Evolutionary conservation across 2,329 filamentous ascomycete species (phyloP), one percentile per base, ranked within the genome.

Genomic region (Drechslera avenae): DNA sequence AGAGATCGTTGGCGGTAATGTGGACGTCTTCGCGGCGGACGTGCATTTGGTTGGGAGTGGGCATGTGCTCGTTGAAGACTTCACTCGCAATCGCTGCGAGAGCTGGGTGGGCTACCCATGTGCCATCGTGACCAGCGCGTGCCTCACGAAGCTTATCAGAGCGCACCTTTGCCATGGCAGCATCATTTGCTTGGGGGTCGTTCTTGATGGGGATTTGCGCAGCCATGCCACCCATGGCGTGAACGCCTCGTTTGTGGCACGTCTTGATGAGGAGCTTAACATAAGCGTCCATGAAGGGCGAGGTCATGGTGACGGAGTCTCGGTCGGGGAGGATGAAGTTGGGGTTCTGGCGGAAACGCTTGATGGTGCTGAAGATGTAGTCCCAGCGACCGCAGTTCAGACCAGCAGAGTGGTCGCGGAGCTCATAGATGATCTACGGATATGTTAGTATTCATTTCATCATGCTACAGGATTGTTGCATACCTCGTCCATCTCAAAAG

Each of bases 341-440:
- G 67, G 89, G 82, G 81, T 97, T 94, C 70, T 96, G 86, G 73
- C 94, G 90, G 88, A 97, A 96, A 78, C 96, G 96, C 85, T 99
- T 99, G 82, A 99, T 97, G 72, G 93, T 91, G 75, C 89, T 94
- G 83, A 99, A 99, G 79, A 99, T 97, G 83, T 99, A 99, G 74
- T 99, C 94, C 94, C 94, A 99, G 64, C 94, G 89, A 60, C 94
- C 94, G 77, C 94, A 97, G 86, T 99, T 99, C 70, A 99, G 85
- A 39, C 94, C 94, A 5, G 93, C 89, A 75, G 88, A 93, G 82
- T 99, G 94, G 73, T 97, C 93, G 54, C 94, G 89, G 63, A 99
- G 87, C 81, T 97, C 94, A 77, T 97, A 99, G 78, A 99, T 97
- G 78, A 99, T 97, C 86, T 81, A 50, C 4, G 5, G 8, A 39